phyloP scores from a whole-genome alignment of 176 grass and related monocot genomes.

The Aegilops sharonensis region DNA sequence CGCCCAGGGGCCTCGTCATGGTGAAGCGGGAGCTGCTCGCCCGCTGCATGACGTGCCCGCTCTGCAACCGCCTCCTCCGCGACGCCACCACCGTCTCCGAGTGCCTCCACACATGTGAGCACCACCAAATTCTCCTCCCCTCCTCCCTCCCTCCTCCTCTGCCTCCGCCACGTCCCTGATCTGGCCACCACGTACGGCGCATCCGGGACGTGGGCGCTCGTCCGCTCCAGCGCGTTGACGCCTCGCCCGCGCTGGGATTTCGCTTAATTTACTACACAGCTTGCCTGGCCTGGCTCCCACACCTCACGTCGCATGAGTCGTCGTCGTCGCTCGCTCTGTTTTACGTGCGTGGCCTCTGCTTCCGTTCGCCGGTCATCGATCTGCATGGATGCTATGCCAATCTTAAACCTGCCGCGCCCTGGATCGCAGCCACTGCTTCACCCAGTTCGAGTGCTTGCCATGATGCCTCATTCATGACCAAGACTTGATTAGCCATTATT shows the following conservation, averaged over 20 bases:
- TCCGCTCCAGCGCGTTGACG: background rate
- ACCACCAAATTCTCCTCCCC: background rate
- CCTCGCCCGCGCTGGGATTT: background rate
- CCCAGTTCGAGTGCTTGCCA: background rate
- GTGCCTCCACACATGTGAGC: conserved; percentile 85
- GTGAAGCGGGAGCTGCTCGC: conserved; percentile 58
- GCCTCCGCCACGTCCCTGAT: background rate
- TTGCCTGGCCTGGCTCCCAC: background rate
- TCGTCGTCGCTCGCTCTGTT: background rate
- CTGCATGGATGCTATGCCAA: background rate
- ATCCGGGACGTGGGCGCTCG: background rate
- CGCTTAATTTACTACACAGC: background rate
- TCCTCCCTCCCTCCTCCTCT: background rate
- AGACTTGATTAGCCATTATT: background rate
- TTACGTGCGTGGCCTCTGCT: conserved; percentile 1
- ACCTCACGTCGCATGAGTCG: background rate
- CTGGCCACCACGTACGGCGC: background rate
- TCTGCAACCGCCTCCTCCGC: conserved; percentile 69
- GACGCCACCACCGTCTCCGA: conserved; percentile 84
- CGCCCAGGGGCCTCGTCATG: conserved; percentile 32
- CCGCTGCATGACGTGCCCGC: conserved; percentile 63
- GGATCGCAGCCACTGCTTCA: background rate
- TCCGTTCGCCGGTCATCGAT: background rate
- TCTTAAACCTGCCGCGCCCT: background rate
- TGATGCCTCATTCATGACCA: background rate